phyloP scores from a whole-genome alignment of 768 basidiomycete genomes.

The Favolaschia claudopus region DNA sequence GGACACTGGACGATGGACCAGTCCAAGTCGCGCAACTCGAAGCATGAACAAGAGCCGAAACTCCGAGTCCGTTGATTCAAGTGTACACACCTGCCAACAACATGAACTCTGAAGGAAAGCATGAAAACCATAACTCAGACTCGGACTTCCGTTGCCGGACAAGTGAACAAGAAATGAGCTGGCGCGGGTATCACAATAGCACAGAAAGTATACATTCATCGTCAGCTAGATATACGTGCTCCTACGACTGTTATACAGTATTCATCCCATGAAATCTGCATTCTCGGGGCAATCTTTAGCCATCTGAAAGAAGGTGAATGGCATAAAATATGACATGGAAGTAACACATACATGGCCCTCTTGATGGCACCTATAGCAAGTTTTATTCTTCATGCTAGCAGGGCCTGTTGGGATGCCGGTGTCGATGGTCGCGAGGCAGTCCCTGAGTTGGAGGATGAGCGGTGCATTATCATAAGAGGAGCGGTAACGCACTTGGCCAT shows the following conservation, averaged over 20 bases:
- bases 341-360: slow-evolving; percentile 79
- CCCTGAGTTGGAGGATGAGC: slow-evolving; percentile 50
- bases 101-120: too few relatives aligned
- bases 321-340: neutral
- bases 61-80: neutral
- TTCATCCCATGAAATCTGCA: slow-evolving; percentile 58
- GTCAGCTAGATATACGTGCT: slow-evolving; percentile 2
- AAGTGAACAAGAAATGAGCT: neutral
- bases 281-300: slow-evolving; percentile 71
- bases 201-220: slow-evolving; percentile 17
- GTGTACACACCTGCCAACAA: neutral
- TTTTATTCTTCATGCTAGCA: slow-evolving; percentile 66
- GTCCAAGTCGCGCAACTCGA: slow-evolving; percentile 13
- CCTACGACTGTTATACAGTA: slow-evolving; percentile 6
- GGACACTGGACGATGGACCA: slow-evolving; percentile 5
- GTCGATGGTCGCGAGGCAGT: slow-evolving; percentile 81
- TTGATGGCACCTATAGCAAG: slow-evolving; percentile 88
- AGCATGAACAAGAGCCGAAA: neutral
- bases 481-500: slow-evolving; percentile 67
- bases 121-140: too few relatives aligned
- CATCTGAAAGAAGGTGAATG: slow-evolving; percentile 48
- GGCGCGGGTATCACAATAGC: too few relatives aligned
- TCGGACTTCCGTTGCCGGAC: too few relatives aligned
- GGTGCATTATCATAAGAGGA: slow-evolving; percentile 6
- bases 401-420: slow-evolving; percentile 52